Evolutionary conservation across 176 grass and related monocot genomes (phyloP).

Genomic region (Oryza punctata): DNA sequence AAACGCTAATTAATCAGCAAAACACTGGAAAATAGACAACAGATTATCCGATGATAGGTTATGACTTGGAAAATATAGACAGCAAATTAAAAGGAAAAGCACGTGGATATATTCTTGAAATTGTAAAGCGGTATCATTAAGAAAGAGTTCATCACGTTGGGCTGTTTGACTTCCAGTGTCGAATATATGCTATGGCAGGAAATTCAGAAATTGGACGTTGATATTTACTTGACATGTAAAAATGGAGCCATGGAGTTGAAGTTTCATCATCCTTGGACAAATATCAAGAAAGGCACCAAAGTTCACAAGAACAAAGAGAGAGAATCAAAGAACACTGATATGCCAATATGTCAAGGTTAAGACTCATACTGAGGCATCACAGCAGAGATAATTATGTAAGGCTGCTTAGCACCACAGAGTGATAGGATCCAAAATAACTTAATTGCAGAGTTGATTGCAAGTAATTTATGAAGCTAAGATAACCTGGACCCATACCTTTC

Average conservation of each 20-base stretch:
- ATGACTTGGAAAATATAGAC: neutral
- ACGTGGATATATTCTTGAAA: neutral
- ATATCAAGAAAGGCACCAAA: neutral
- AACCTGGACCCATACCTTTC: constrained; percentile 19
- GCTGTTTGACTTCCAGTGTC: too few relatives aligned
- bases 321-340: constrained; percentile 2
- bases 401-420: too few relatives aligned
- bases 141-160: too few relatives aligned
- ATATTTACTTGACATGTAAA: neutral
- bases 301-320: neutral
- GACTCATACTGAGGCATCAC: too few relatives aligned
- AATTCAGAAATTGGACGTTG: neutral
- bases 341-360: too few relatives aligned
- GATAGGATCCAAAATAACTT: neutral
- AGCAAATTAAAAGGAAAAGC: neutral
- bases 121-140: neutral
- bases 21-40: too few relatives aligned
- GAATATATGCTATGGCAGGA: too few relatives aligned
- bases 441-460: neutral
- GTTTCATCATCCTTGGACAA: neutral
- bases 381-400: too few relatives aligned
- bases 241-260: neutral
- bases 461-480: neutral
- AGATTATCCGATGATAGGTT: too few relatives aligned
- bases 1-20: too few relatives aligned